Evolutionary conservation across 306 rosid species (phyloP).

Genomic region (Trichosanthes truncata): DNA sequence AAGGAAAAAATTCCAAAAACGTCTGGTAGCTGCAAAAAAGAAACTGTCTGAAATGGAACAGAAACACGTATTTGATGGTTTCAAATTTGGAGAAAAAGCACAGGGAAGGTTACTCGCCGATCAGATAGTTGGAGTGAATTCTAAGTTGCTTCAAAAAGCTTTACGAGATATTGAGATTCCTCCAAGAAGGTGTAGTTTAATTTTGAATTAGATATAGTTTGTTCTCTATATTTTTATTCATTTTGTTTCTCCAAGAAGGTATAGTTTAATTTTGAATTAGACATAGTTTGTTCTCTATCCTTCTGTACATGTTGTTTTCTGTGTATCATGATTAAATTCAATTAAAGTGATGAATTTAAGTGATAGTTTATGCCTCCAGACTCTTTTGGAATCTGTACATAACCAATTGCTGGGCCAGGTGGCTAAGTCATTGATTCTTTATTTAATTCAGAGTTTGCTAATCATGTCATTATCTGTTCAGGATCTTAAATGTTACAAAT

Average conservation of each 20-base stretch:
- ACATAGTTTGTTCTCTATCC: background rate
- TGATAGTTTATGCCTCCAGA: background rate
- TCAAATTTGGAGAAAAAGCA: conserved; percentile 63
- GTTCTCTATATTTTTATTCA: background rate
- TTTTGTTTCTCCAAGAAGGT: conserved; percentile 37
- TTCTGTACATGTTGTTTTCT: background rate
- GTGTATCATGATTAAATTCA: background rate
- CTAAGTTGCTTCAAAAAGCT: conserved; percentile 54
- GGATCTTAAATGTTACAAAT: background rate
- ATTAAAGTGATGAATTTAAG: background rate
- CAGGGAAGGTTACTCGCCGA: conserved; percentile 73
- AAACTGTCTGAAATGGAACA: conserved; percentile 78
- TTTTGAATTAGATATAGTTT: background rate
- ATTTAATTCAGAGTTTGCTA: background rate
- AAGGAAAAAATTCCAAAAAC: conserved; percentile 66
- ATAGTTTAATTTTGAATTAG: conserved; percentile 18
- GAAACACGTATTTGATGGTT: conserved; percentile 71
- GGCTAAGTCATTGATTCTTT: background rate
- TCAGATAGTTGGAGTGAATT: conserved; percentile 67
- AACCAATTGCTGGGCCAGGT: background rate
- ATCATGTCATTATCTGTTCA: background rate
- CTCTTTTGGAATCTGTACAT: background rate
- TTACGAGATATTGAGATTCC: conserved; percentile 40
- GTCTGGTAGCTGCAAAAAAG: conserved; percentile 82
- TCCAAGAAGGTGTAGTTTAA: conserved; percentile 44